Evolutionary conservation across 2,329 filamentous ascomycete genomes (phyloP), one percentile per base, ranked within the genome.

Genomic region (Stemphylium beticola): DNA sequence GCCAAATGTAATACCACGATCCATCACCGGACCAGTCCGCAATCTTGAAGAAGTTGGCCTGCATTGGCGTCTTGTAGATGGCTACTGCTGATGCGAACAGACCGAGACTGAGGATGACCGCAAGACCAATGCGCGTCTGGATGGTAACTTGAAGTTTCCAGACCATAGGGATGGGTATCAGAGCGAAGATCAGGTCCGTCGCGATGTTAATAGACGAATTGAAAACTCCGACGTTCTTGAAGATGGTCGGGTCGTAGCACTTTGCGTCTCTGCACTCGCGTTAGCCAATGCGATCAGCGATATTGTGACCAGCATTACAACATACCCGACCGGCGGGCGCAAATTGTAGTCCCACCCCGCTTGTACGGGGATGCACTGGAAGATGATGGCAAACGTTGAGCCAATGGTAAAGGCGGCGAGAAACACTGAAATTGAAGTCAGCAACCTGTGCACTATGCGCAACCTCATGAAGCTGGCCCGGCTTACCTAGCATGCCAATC

Each of bases 221-320:
- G 62, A 78, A 76, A 33, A 83, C 62, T 14, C 78, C 79, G 20
- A 82, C 75, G n/a, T 72, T 72, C 15, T 72, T 76, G 64, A 78
- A 82, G 1, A 74, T 77, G 77, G n/a, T 68, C 66, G 8, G 72
- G 71, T 43, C 41, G 31, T 65, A 66, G 59, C 67, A 69, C 40
- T 64, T 64, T 8, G 61, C 65, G 14, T 47, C 54, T 31, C 64
- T 60, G 11, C 2, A 24, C n/a, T 11, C 53, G 20, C 51, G 48
- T 57, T 24, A 36, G 37, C n/a, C 2, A 7, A 3, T 3, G 2
- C 20, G 4, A 6, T 3, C 7, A 11, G 8, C 17, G 4, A 5
- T 8, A 26, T 10, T 4, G 8, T 14, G 26, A 14, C n/a, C 29
- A n/a, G 5, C 15, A 22, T 22, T 8, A 32, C 17, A 31, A 46